Evolutionary conservation across 495 filamentous ascomycete genomes (phyloP), one percentile per base, ranked within the genome.

Genomic region (Penicillium tannophilum): DNA sequence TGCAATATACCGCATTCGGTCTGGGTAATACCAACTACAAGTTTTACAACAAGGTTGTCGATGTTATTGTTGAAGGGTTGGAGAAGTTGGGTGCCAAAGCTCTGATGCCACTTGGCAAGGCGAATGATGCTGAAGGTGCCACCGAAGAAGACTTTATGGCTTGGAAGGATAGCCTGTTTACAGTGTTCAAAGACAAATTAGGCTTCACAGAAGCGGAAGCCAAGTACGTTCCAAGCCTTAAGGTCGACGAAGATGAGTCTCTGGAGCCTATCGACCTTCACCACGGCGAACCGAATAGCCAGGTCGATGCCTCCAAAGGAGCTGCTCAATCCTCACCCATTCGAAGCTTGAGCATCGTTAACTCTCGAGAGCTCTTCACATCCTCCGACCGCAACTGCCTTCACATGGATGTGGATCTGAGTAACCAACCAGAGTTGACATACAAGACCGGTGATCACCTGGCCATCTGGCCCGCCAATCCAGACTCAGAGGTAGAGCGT

Each of bases 381-480:
- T 57, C 63, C 0, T 69, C 69, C 1, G 63, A 66, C 46, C 68
- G 77, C 30, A 72, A 77, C 54, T 84, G 80, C 57, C 60, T 84
- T 7, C 81, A 84, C 58, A 68, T 84, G 56, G 79, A 84, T 30
- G 55, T 84, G 0, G 80, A 83, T 50, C 56, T 83, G 3, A 66
- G 56, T 23, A 62, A 59, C 28, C 60, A 67, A 28, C 63, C 76
- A 2, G 88, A 82, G 36, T 76, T 88, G 72, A 77, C 78, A 3
- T 93, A 92, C 65, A 79, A 79, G 52, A 82, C 86, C 9, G 90
- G 90, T 42, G 90, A 93, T 66, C 91, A 93, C 62, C 80, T 92
- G 10, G 88, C 88, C 4, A 79, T 92, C 33, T 78, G 90, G 47
- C 88, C 90, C 0, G 72, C 86, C 17, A 92, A 92, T 62, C 82